Evolutionary conservation across 176 grass and related monocot genomes (phyloP).

Genomic region (Avena insularis): DNA sequence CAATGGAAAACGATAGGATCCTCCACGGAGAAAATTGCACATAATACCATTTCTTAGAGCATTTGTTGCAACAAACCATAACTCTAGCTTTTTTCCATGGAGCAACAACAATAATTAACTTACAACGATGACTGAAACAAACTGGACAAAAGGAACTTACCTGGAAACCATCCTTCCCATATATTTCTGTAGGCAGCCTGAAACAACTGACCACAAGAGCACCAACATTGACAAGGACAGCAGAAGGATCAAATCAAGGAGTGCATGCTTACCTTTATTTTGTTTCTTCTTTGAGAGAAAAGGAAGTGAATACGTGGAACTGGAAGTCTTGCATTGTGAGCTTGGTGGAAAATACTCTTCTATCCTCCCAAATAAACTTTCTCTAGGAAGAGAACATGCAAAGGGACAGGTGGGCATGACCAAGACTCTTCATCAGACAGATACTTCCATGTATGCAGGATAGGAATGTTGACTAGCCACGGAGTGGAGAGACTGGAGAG

Average conservation of each 20-base stretch:
- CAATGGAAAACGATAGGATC: no score
- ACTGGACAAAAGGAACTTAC: no score
- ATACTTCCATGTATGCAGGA: conserved; percentile 7
- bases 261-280: not conserved
- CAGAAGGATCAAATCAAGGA: conserved; percentile 18
- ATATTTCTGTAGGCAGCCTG: not conserved
- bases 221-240: not conserved
- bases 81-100: no score
- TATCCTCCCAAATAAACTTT: not conserved
- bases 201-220: conserved; percentile 8
- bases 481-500: not conserved
- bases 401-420: conserved; percentile 25
- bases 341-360: not conserved
- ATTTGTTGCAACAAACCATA: no score
- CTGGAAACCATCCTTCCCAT: no score
- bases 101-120: no score
- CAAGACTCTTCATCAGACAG: conserved; percentile 16
- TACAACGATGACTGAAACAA: no score
- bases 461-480: not conserved
- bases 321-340: conserved; percentile 2
- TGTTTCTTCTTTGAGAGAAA: not conserved
- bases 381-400: not conserved
- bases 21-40: no score
- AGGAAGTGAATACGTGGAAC: not conserved
- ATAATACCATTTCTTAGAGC: no score